Percentiles rank a stretch among this genome's conserved stretches.
phyloP scores from a whole-genome alignment of 2,329 filamentous ascomycete genomes.

The Seiridium unicorne region DNA sequence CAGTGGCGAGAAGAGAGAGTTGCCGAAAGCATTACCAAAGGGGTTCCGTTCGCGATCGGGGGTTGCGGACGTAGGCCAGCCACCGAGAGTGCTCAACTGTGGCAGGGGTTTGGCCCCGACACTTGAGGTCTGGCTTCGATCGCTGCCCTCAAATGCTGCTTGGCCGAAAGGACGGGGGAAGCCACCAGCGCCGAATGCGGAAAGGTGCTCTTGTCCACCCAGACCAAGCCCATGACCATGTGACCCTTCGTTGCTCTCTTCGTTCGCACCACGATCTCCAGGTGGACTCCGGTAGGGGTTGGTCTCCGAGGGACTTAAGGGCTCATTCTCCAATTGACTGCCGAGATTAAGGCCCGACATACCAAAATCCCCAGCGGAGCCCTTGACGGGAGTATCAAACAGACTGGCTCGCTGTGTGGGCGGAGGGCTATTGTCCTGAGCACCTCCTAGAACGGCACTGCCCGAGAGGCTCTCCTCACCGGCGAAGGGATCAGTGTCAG shows the following conservation, averaged over 20 bases:
- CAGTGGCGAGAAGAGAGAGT: conserved; percentile 74
- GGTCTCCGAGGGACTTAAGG: conserved; percentile 88
- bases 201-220: conserved; percentile 49
- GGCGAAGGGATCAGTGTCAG: conserved; percentile 72
- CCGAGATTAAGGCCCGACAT: conserved; percentile 59
- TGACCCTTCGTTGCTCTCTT: conserved; percentile 48
- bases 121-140: conserved; percentile 91
- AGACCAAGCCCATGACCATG: conserved; percentile 42
- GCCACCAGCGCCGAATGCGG: conserved; percentile 37
- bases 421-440: conserved; percentile 63
- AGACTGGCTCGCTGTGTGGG: conserved; percentile 35
- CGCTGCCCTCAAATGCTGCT: conserved; percentile 66
- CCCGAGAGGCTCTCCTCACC: conserved; percentile 65
- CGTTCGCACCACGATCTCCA: conserved; percentile 67
- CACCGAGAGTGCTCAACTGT: conserved; percentile 57
- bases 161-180: conserved; percentile 42
- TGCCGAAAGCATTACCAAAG: conserved; percentile 67
- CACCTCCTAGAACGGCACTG: conserved; percentile 72
- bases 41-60: conserved; percentile 61
- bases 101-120: conserved; percentile 76
- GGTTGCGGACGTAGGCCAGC: conserved; percentile 65
- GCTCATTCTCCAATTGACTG: conserved; percentile 62
- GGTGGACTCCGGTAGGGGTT: conserved; percentile 94
- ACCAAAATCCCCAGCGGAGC: conserved; percentile 56
- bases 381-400: conserved; percentile 56